Conservation (phyloP, 805 yeast species). For the Ogataea haglerorum region DNA sequence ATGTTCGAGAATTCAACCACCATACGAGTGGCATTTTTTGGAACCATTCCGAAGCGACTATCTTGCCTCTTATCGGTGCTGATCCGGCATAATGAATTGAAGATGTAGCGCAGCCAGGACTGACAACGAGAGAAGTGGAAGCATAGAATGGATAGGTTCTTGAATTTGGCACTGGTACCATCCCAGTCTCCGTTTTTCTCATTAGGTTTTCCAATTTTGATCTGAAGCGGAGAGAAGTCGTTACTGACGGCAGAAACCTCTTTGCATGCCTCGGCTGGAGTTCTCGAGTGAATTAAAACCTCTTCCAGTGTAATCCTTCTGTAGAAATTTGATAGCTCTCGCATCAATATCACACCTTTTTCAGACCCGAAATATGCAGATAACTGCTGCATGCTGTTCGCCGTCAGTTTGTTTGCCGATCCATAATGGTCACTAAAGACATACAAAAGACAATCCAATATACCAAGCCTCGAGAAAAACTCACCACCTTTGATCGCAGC, state of each 20-base stretch:
- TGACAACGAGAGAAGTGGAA: slow-evolving; percentile 49
- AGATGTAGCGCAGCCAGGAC: slow-evolving; percentile 33
- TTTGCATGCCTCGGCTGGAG: slow-evolving; percentile 46
- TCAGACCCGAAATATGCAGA: slow-evolving; percentile 40
- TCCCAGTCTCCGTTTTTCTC: slow-evolving; percentile 35
- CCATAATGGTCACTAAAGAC: slow-evolving; percentile 55
- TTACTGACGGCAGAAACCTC: slow-evolving; percentile 35
- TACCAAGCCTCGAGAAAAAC: slow-evolving; percentile 36
- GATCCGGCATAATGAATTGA: slow-evolving; percentile 29
- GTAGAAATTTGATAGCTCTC: slow-evolving; percentile 43
- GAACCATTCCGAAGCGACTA: slow-evolving; percentile 23
- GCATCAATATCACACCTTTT: slow-evolving; percentile 39
- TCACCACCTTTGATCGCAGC: slow-evolving; percentile 30
- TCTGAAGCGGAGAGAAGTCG: slow-evolving; percentile 39
- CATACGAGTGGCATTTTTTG: slow-evolving; percentile 28
- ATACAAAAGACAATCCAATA: slow-evolving; percentile 44
- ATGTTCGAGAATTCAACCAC: slow-evolving; percentile 24
- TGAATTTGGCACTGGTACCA: slow-evolving; percentile 55
- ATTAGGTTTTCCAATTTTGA: slow-evolving; percentile 42
- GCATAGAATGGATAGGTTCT: slow-evolving; percentile 58
- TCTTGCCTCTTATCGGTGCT: slow-evolving; percentile 45
- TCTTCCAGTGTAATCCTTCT: slow-evolving; percentile 58
- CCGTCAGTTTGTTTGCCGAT: slow-evolving; percentile 48
- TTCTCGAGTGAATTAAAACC: slow-evolving; percentile 41
- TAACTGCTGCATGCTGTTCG: slow-evolving; percentile 41